A percentile compares a stretch with the other conserved stretches of the same genome.
Conservation (phyloP, 306 rosid genomes). For the Rosa rugosa region DNA sequence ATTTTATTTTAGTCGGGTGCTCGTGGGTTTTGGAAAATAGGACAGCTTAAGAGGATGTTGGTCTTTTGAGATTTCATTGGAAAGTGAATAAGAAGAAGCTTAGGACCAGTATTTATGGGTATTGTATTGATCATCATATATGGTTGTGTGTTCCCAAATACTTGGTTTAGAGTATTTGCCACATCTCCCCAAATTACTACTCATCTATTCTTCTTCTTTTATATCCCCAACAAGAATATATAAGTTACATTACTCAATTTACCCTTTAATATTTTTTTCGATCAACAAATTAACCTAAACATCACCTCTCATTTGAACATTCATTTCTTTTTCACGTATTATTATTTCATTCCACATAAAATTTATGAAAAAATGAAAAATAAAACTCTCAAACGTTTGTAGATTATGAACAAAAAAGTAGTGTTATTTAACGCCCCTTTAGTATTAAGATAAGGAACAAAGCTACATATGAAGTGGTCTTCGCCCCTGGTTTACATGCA, state of each 20-base stretch:
- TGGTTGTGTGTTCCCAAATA: slow-evolving; percentile 22
- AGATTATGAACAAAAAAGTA: background rate
- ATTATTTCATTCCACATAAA: no score
- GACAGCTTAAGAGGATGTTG: slow-evolving; percentile 90
- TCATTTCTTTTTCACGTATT: no score
- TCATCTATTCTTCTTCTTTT: background rate
- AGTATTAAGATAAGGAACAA: background rate
- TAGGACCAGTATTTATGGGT: slow-evolving; percentile 31
- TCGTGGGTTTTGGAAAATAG: slow-evolving; percentile 98
- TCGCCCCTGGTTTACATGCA: background rate
- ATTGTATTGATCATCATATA: slow-evolving; percentile 13
- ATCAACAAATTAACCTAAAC: no score
- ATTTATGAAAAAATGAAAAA: background rate
- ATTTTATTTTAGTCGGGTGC: slow-evolving; percentile 63
- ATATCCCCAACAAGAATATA: background rate
- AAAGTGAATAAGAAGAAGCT: slow-evolving; percentile 45
- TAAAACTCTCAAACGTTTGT: background rate
- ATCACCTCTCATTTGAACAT: no score
- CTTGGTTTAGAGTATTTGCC: slow-evolving; percentile 13
- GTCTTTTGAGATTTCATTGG: slow-evolving; percentile 90
- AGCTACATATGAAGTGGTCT: background rate
- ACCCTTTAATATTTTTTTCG: no score
- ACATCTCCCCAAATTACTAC: background rate
- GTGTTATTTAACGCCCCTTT: background rate
- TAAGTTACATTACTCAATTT: no score